Evolutionary conservation across 257 asterid genomes (phyloP), one percentile per base, ranked within the genome.

Genomic region (Verbena officinalis): DNA sequence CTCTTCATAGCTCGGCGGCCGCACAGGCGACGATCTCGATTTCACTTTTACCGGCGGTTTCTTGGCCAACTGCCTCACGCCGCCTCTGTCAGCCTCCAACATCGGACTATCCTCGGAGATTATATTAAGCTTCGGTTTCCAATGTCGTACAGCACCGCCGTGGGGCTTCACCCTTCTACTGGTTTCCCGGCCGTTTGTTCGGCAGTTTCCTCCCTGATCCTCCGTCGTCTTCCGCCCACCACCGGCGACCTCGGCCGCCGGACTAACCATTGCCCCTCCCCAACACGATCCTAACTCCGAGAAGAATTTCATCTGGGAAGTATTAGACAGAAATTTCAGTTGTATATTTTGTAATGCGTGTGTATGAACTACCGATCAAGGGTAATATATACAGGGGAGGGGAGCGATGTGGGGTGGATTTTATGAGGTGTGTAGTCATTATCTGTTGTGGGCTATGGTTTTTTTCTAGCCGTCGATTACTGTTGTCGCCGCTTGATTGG

Each of bases 91-190:
- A 11, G 6, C 57, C 70, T 57, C 69, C 55, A 42, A 33, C 55
- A 62, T 12, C 27, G 64, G 77, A n/a, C 48, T 55, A 56, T 75
- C 77, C 67, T 85, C 92, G 1, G 81, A 69, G 30, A 85, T 85
- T 2, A 44, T 73, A 5, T 59, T 75, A 38, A 85, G 88, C 42
- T 63, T 77, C 7, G 91, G 88, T 60, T 77, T 75, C 91, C 91
- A 82, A 22, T 77, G 58, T 36, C 36, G 54, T 0, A 44, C 50
- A 2, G 30, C 64, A 54, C 67, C 34, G 48, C 67, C 60, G 42
- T 58, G n/a, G 27, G 76, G 8, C 55, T 53, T 73, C 53, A 61
- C 55, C 15, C 59, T 40, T 22, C 13, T 62, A 44, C 65, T 48
- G 22, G 38, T 38, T 5, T 58, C 12, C 10, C 43, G 40, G 56